phyloP scores from a whole-genome alignment of 805 yeast species.

The Kluyveromyces starmeri region DNA sequence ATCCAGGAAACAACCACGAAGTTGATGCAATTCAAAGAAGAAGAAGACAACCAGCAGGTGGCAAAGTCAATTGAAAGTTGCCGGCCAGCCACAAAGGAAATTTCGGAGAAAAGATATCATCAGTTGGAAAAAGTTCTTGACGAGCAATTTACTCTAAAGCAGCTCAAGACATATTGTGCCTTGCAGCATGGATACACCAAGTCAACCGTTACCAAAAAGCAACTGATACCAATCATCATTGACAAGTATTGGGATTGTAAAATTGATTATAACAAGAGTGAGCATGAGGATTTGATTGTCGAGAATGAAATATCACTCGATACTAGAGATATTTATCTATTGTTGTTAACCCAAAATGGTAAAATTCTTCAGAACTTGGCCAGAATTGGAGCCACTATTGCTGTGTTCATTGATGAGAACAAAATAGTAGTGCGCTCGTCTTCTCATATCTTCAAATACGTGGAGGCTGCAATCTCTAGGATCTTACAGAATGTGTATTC shows the following conservation, averaged over 20 bases:
- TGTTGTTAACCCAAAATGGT: conserved; percentile 26
- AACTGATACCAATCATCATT: conserved; percentile 7
- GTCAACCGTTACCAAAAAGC: conserved; percentile 6
- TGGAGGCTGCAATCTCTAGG: conserved; percentile 23
- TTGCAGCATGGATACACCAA: conserved; percentile 6
- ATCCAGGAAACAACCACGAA: conserved; percentile 3
- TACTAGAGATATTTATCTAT: conserved; percentile 20
- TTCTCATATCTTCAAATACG: conserved; percentile 19
- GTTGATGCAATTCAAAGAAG: conserved; percentile 17
- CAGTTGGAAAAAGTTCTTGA: conserved; percentile 16
- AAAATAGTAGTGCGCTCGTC: conserved; percentile 21
- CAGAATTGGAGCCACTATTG: conserved; percentile 23
- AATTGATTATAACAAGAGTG: conserved; percentile 12
- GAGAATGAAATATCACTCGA: conserved; percentile 18
- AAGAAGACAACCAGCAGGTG: conserved; percentile 20
- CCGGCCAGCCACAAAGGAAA: conserved; percentile 14
- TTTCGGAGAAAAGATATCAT: conserved; percentile 17
- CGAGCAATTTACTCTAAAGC: conserved; percentile 21
- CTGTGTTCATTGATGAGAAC: conserved; percentile 22
- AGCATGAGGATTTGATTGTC: conserved; percentile 16
- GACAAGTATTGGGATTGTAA: conserved; percentile 7
- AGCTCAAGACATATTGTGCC: conserved; percentile 18
- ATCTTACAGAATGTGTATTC: conserved; percentile 21
- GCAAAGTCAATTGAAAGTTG: conserved; percentile 22
- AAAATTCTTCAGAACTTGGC: conserved; percentile 26